Evolutionary conservation across 352 stramenopile species (phyloP), one percentile per base, ranked within the genome.

Genomic region (Phytophthora pisi): DNA sequence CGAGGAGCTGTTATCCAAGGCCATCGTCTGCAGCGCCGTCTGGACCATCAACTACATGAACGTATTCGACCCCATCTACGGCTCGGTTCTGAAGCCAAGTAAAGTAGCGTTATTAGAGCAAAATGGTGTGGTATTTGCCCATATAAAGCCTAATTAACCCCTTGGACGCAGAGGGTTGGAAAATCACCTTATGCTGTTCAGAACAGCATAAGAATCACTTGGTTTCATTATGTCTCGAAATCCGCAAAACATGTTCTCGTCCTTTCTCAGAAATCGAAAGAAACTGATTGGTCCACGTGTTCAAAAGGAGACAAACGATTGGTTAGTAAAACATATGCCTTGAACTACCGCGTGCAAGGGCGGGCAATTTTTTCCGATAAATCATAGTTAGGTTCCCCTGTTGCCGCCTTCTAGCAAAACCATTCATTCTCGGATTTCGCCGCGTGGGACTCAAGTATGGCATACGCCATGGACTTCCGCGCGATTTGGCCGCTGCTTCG

Each of bases 381-480:
- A 42, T n/a, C 9, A 16, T 16, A 51, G 20, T 18, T 60, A 24
- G 36, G 23, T 50, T 43, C 38, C 53, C 53, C 23, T 42, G 31
- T 40, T 28, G 20, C 38, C 23, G 28, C 6, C 23, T 42, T 16
- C 9, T 11, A 11, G 34, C 34, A 11, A 42, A 40, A 36, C 23
- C 52, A 59, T 9, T 59, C 38, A 59, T 59, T 59, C 36, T 50
- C n/a, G 16, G 9, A 26, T 59, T 59, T 42, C 34, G 34, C 13
- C 34, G 34, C 38, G 10, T 20, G 18, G 31, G n/a, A n/a, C 8
- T 26, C 18, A 59, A 59, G 23, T 8, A 59, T 53, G 26, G 24
- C 23, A 15, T 61, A 30, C 7, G 5, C 20, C n/a, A 61, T 62
- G 55, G 42, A 53, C 30, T 55, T 62, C 18, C 47, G 45, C 4